Evolutionary conservation across 108 stramenopile species (phyloP), one percentile per base, ranked within the genome.

Genomic region (Nitzschia inconspicua): DNA sequence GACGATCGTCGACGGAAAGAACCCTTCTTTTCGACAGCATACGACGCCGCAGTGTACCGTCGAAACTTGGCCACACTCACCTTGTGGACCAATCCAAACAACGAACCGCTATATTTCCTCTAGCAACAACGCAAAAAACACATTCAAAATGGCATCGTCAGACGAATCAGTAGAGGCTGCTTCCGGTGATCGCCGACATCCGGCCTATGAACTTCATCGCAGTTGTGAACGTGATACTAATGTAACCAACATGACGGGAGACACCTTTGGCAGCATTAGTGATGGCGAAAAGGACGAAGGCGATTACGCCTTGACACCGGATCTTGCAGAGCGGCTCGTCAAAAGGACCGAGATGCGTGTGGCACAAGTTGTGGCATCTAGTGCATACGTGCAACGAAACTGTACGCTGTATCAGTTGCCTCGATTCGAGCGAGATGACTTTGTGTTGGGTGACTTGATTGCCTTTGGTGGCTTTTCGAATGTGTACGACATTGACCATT

Each of bases 311-410:
- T 49, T 79, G n/a, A 54, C 72, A 0, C 62, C 53, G 0, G 72
- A 73, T 46, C 53, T 79, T 54, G 77, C 77, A 5, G 72, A 79
- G 18, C 60, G 77, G 6, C 50, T 79, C 14, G 77, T 79, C 0
- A 73, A 79, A 42, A 51, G 77, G 36, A 79, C 77, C 2, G 77
- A 79, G 46, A 68, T 72, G 62, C 47, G 77, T 41, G 77, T 79
- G 16, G 51, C 64, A 22, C 77, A 79, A 52, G 77, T 79, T 1
- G 49, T 79, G 14, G 60, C 77, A 27, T 68, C 67, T 13, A 68
- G 66, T 16, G 14, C 46, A 5, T 79, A 63, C 50, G 77, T 79
- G 22, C 72, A 70, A 47, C 41, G 39, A 6, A 51, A 70, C 44
- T 79, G 77, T 32, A 46, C 71, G 0, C 64, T 79, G 19, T 63